Conservation (phyloP, 2,329 filamentous ascomycete genomes). For the Ophiosphaerella narmari region DNA sequence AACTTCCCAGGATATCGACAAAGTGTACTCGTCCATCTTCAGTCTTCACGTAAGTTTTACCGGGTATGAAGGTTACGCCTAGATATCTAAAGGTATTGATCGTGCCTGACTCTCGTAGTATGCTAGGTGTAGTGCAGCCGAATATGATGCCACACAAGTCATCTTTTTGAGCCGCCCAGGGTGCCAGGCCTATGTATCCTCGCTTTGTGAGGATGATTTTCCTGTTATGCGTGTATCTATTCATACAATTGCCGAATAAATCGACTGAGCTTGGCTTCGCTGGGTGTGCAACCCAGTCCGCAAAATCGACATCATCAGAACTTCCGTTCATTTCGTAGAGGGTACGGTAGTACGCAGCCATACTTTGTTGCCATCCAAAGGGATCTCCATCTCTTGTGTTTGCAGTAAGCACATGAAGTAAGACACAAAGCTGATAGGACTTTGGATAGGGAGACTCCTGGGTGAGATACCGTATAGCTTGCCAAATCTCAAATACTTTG, state of each 20-base stretch:
- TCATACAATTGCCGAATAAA: slow-evolving; percentile 3
- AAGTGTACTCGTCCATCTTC: slow-evolving; percentile 2
- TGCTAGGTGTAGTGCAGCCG: slow-evolving; percentile 8
- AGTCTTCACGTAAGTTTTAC: neutral
- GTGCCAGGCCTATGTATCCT: slow-evolving; percentile 8
- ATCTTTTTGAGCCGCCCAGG: neutral
- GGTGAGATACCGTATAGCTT: neutral
- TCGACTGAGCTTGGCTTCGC: neutral
- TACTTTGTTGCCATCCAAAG: neutral
- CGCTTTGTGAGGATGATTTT: slow-evolving; percentile 7
- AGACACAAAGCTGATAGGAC: neutral
- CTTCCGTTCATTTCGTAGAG: neutral
- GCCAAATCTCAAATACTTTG: neutral
- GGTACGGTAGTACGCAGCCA: neutral
- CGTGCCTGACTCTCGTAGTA: neutral
- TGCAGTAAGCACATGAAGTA: neutral
- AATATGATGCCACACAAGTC: slow-evolving; percentile 11
- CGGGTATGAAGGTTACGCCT: slow-evolving; percentile 4
- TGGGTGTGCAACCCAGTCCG: neutral
- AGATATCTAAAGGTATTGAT: neutral
- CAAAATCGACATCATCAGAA: neutral
- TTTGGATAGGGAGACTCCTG: neutral
- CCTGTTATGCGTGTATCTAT: slow-evolving; percentile 4
- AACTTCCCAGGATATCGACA: slow-evolving; percentile 3
- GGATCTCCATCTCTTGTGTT: slow-evolving; percentile 1